These are phyloP conservation scores for Pseudozyma sp. DNA, from an alignment of 1,284 basidiomycete species.

Conservation along the genomic window DNA sequence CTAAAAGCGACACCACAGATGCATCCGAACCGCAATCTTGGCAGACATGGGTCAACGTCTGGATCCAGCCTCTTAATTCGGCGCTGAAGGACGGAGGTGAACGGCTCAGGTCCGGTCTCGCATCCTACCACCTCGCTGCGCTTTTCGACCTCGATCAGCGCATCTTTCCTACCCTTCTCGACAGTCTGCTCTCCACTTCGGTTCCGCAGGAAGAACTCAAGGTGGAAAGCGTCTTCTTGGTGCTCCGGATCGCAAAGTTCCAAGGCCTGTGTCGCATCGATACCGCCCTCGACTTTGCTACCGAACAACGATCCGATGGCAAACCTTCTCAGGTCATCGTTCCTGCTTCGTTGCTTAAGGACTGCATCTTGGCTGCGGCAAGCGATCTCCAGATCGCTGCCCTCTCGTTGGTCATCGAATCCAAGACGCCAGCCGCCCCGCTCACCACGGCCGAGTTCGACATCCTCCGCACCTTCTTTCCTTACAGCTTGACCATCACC, in stretches of 20 bases:
- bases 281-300: slow-evolving; percentile 26
- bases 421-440: slow-evolving; percentile 51
- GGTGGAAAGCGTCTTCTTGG: slow-evolving; percentile 43
- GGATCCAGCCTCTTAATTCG: slow-evolving; percentile 18
- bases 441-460: slow-evolving; percentile 41
- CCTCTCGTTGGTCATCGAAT: slow-evolving; percentile 53
- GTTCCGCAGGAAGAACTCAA: slow-evolving; percentile 17
- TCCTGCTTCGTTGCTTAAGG: slow-evolving; percentile 37
- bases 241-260: slow-evolving; percentile 36
- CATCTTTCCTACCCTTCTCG: slow-evolving; percentile 35
- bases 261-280: slow-evolving; percentile 42
- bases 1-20: background rate
- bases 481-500: slow-evolving; percentile 48
- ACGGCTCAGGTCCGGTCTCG: slow-evolving; percentile 44
- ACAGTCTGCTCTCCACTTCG: slow-evolving; percentile 19
- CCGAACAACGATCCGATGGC: slow-evolving; percentile 15
- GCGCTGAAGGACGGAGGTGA: slow-evolving; percentile 39
- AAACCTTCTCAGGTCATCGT: slow-evolving; percentile 30
- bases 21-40: slow-evolving; percentile 7
- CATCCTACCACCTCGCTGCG: slow-evolving; percentile 41
- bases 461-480: slow-evolving; percentile 50
- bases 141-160: slow-evolving; percentile 45
- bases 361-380: slow-evolving; percentile 46
- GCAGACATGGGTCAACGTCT: slow-evolving; percentile 32
- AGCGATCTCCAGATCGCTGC: slow-evolving; percentile 57